Percentiles rank a stretch among this genome's conserved stretches.
These are phyloP conservation scores for Metschnikowia arizonensis DNA, from an alignment of 805 yeast genomes.

Conservation along the genomic window DNA sequence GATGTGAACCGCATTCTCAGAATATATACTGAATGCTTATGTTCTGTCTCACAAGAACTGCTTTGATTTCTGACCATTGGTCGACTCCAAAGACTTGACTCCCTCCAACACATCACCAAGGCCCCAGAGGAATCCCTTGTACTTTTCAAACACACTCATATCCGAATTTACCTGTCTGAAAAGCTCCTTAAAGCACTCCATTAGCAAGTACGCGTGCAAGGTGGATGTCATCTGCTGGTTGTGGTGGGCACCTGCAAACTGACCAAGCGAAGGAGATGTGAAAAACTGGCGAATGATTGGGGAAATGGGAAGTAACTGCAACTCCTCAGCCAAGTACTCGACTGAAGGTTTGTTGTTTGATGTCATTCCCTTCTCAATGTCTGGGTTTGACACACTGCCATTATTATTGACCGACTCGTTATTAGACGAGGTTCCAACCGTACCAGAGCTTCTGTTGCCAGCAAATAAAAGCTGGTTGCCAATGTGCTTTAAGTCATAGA, in stretches of 20 bases:
- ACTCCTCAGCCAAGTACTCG: conserved; percentile 65
- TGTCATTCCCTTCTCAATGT: conserved; percentile 10
- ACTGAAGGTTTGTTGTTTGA: conserved; percentile 42
- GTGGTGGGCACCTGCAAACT: conserved; percentile 23
- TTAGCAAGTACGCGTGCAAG: conserved; percentile 60
- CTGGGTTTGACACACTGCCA: conserved; percentile 3
- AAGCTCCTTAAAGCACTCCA: conserved; percentile 62
- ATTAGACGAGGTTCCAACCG: conserved; percentile 4
- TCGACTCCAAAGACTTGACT: conserved; percentile 3
- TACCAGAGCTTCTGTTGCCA: conserved; percentile 4
- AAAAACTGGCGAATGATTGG: conserved; percentile 43
- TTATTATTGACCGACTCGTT: conserved; percentile 1
- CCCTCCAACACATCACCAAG: conserved; percentile 26
- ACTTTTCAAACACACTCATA: conserved; percentile 26
- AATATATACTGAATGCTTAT: neutral
- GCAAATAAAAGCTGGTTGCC: conserved; percentile 34
- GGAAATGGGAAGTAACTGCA: conserved; percentile 57
- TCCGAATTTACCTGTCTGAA: conserved; percentile 27
- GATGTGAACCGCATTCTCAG: neutral
- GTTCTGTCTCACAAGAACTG: neutral
- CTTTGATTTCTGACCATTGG: neutral
- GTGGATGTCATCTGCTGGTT: conserved; percentile 43
- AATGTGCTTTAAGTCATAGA: conserved; percentile 71
- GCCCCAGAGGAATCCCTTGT: conserved; percentile 53
- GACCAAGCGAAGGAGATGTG: conserved; percentile 18